These are phyloP conservation scores for Silene coronaria DNA, from an alignment of 179 eudicot species.

Conservation along the genomic window DNA sequence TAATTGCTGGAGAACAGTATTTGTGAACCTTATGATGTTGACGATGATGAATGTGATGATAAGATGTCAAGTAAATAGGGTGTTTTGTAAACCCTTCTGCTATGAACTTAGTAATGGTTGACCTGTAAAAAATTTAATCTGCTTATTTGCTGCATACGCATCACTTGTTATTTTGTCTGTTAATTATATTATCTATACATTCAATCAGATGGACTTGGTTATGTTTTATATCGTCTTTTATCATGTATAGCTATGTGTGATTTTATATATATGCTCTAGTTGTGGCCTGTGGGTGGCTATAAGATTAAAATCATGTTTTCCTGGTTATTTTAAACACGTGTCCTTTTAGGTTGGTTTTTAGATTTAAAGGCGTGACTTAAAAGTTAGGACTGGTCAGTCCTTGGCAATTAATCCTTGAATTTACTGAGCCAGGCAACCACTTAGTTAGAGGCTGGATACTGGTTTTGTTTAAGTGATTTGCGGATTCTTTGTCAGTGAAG, in stretches of 20 bases:
- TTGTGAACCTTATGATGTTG: not conserved
- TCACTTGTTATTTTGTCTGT: not conserved
- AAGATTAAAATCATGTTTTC: not conserved
- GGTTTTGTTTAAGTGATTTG: not conserved
- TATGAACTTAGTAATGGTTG: not conserved
- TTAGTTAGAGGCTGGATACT: not conserved
- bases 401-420: not conserved
- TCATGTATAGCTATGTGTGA: not conserved
- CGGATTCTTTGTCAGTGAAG: not conserved
- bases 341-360: not conserved
- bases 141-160: not conserved
- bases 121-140: not conserved
- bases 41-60: not conserved
- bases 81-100: not conserved
- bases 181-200: not conserved
- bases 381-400: not conserved
- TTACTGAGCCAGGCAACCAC: not conserved
- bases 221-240: not conserved
- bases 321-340: not conserved
- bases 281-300: not conserved
- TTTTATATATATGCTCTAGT: not conserved
- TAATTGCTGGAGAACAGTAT: not conserved
- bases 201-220: not conserved
- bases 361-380: not conserved
- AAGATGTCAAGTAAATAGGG: not conserved